These are phyloP conservation scores for Cercospora beticola DNA, from an alignment of 2,329 filamentous ascomycete genomes.

Conservation along the genomic window DNA sequence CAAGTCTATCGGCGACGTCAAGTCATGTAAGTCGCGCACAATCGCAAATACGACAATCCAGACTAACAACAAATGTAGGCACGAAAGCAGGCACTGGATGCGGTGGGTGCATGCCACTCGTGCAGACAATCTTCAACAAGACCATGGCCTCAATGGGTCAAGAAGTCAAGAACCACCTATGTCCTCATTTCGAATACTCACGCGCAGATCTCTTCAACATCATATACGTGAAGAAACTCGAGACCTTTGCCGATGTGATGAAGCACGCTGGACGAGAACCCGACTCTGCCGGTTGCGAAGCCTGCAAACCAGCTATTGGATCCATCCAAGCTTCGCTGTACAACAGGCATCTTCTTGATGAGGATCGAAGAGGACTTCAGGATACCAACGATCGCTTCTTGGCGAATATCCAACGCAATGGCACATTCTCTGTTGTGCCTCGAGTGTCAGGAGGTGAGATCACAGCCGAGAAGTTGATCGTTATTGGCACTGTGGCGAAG, in stretches of 20 bases:
- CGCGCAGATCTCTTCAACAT: constrained; percentile 90
- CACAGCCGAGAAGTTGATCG: constrained; percentile 78
- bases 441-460: constrained; percentile 83
- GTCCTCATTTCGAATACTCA: constrained; percentile 79
- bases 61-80: constrained; percentile 20
- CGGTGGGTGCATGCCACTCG: constrained; percentile 84
- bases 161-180: constrained; percentile 83
- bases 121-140: constrained; percentile 86
- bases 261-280: constrained; percentile 69
- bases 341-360: constrained; percentile 79
- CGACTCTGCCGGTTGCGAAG: constrained; percentile 75
- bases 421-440: constrained; percentile 85
- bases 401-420: constrained; percentile 87
- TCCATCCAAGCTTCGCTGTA: constrained; percentile 79
- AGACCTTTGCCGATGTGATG: constrained; percentile 75
- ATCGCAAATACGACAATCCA: neutral
- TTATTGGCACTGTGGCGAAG: constrained; percentile 79
- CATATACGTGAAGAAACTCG: constrained; percentile 75
- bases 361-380: constrained; percentile 70
- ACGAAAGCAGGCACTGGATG: constrained; percentile 91
- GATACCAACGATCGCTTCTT: constrained; percentile 89
- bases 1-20: constrained; percentile 78
- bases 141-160: constrained; percentile 82
- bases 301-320: constrained; percentile 79
- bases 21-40: constrained; percentile 57